Percentiles rank a stretch among this genome's conserved stretches.
phyloP scores from a whole-genome alignment of 768 basidiomycete genomes.

The Lentinula sp. region DNA sequence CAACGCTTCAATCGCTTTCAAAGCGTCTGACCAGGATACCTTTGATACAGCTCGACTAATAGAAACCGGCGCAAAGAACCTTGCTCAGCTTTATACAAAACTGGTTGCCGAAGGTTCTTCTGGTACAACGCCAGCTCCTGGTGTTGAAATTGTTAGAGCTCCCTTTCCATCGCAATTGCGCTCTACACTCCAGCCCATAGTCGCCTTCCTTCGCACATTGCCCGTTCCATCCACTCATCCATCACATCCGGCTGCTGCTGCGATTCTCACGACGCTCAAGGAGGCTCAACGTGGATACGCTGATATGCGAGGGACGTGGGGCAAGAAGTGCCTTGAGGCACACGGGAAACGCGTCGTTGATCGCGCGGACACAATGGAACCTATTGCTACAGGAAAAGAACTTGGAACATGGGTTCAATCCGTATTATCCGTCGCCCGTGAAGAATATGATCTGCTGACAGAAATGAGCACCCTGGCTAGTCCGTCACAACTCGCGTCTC shows the following conservation, averaged over 20 bases:
- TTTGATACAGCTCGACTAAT: slow-evolving; percentile 66
- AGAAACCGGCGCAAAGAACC: slow-evolving; percentile 79
- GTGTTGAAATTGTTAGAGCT: slow-evolving; percentile 45
- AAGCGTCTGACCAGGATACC: slow-evolving; percentile 48
- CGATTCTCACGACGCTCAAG: slow-evolving; percentile 57
- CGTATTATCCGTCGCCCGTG: slow-evolving; percentile 60
- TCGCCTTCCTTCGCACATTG: slow-evolving; percentile 62
- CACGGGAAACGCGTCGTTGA: slow-evolving; percentile 67
- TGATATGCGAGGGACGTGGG: slow-evolving; percentile 82
- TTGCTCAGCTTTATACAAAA: slow-evolving; percentile 79
- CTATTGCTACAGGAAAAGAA: slow-evolving; percentile 60
- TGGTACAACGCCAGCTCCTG: slow-evolving; percentile 58
- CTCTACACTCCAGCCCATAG: slow-evolving; percentile 53
- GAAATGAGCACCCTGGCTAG: slow-evolving; percentile 59
- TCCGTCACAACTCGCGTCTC: slow-evolving; percentile 42
- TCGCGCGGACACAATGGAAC: slow-evolving; percentile 62
- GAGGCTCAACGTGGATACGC: slow-evolving; percentile 82
- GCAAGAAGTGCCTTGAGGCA: slow-evolving; percentile 64
- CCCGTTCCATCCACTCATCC: slow-evolving; percentile 78
- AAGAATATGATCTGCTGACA: slow-evolving; percentile 59
- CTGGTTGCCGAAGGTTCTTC: slow-evolving; percentile 83
- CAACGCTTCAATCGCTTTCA: slow-evolving; percentile 76
- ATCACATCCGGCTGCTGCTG: slow-evolving; percentile 68
- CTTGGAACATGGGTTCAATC: slow-evolving; percentile 67
- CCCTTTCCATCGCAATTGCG: slow-evolving; percentile 53